Percentiles rank a stretch among this genome's conserved stretches.
Conservation (phyloP, 2,329 filamentous ascomycete genomes). For the Pyrenochaeta sp. region DNA sequence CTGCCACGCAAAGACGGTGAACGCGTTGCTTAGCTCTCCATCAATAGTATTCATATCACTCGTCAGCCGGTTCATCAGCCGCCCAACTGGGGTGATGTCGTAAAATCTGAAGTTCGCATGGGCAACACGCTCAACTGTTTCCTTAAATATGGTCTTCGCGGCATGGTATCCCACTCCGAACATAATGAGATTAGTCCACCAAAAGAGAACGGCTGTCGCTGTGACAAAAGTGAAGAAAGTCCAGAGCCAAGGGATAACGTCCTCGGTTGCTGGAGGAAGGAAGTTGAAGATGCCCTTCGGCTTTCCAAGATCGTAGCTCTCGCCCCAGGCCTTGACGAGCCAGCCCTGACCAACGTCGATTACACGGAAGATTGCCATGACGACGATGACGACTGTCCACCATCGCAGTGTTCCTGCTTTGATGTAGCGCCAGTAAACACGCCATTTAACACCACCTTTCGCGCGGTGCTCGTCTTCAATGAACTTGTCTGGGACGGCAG, state of each 20-base stretch:
- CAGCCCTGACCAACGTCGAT: conserved; percentile 74
- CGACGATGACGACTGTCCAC: conserved; percentile 72
- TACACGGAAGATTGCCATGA: conserved; percentile 70
- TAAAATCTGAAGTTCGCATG: conserved; percentile 89
- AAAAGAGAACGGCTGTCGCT: conserved; percentile 51
- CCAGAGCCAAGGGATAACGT: conserved; percentile 78
- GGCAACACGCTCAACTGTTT: conserved; percentile 76
- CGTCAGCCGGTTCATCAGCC: conserved; percentile 91
- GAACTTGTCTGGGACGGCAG: conserved; percentile 74
- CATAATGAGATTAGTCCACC: conserved; percentile 71
- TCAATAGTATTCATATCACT: conserved; percentile 91
- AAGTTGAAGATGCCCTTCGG: conserved; percentile 48
- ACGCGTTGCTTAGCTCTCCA: conserved; percentile 79
- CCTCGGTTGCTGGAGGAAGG: conserved; percentile 71
- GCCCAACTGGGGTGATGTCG: conserved; percentile 86
- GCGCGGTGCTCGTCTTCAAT: conserved; percentile 79
- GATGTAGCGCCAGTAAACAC: conserved; percentile 86
- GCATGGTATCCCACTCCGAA: conserved; percentile 82
- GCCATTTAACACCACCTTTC: conserved; percentile 76
- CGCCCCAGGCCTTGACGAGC: conserved; percentile 88
- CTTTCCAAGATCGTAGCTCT: conserved; percentile 66
- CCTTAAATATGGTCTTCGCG: conserved; percentile 76
- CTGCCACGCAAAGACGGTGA: conserved; percentile 75
- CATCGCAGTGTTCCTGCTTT: conserved; percentile 78
- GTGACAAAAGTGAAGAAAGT: conserved; percentile 70